A percentile compares a stretch with the other conserved stretches of the same genome.
Evolutionary conservation across 2,329 filamentous ascomycete species (phyloP).

Genomic region (Monilinia aucupariae): DNA sequence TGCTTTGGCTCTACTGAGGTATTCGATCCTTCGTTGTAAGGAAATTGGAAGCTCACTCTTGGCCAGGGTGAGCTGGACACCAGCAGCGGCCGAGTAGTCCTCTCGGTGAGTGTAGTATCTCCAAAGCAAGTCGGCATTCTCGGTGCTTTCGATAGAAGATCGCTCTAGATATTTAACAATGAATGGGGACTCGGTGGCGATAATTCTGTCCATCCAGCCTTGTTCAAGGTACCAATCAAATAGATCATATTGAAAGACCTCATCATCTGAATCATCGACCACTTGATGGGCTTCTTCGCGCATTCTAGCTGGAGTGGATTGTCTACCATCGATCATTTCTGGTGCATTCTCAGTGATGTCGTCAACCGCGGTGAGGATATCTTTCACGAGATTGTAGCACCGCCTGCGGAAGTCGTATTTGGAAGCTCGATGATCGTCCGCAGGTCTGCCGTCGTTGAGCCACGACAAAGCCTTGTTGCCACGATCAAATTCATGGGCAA

Average conservation of each 20-base stretch:
- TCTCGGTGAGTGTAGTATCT: slow-evolving; percentile 83
- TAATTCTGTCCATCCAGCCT: slow-evolving; percentile 77
- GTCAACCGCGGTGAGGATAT: slow-evolving; percentile 75
- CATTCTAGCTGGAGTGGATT: slow-evolving; percentile 70
- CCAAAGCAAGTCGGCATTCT: slow-evolving; percentile 87
- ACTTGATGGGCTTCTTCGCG: slow-evolving; percentile 84
- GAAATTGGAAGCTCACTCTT: slow-evolving; percentile 73
- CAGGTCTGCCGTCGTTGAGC: slow-evolving; percentile 76
- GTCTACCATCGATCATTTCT: slow-evolving; percentile 70
- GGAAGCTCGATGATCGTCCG: slow-evolving; percentile 59
- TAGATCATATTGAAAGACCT: slow-evolving; percentile 92
- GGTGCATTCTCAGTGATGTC: slow-evolving; percentile 61
- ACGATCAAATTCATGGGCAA: slow-evolving; percentile 79
- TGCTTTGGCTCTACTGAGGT: slow-evolving; percentile 84
- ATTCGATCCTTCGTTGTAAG: slow-evolving; percentile 81
- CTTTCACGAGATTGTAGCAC: slow-evolving; percentile 84
- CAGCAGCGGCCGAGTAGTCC: slow-evolving; percentile 79
- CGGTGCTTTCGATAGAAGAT: slow-evolving; percentile 64
- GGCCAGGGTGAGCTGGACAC: slow-evolving; percentile 78
- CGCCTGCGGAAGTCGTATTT: slow-evolving; percentile 60
- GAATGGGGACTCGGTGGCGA: slow-evolving; percentile 77
- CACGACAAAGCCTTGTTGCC: slow-evolving; percentile 80
- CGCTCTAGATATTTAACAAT: slow-evolving; percentile 81
- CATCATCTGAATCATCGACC: slow-evolving; percentile 80
- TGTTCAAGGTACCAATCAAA: slow-evolving; percentile 95